These are phyloP conservation scores for Talaromyces sp. DNA, from an alignment of 2,329 filamentous ascomycete species.

Conservation along the genomic window DNA sequence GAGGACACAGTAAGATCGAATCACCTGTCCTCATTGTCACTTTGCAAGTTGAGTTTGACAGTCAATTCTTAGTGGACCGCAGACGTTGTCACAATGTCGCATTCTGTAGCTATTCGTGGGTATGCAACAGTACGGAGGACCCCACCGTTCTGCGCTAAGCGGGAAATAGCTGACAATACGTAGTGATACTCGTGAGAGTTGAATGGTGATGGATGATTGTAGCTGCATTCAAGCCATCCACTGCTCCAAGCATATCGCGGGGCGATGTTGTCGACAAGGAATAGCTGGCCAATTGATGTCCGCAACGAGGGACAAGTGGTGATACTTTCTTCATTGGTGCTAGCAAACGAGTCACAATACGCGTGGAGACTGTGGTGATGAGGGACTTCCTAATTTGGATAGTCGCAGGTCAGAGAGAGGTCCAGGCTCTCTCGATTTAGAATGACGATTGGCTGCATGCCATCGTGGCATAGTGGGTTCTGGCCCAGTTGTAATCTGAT, in stretches of 20 bases:
- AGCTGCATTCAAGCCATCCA: background rate
- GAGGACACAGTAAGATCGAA: background rate
- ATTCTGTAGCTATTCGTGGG: background rate
- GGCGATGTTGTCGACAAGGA: background rate
- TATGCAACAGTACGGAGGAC: background rate
- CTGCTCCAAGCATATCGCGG: constrained; percentile 4
- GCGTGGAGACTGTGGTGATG: background rate
- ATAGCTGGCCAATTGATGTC: constrained; percentile 4
- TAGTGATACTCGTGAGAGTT: background rate
- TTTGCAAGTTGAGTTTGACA: background rate
- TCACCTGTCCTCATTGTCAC: background rate
- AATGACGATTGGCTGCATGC: constrained; percentile 7
- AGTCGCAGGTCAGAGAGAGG: constrained; percentile 7
- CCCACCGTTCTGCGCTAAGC: background rate
- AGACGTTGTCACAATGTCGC: background rate
- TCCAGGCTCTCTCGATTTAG: background rate
- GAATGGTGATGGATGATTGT: constrained; percentile 1
- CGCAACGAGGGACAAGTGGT: background rate
- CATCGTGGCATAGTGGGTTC: background rate
- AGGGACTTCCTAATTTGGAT: constrained; percentile 4
- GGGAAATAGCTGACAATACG: background rate
- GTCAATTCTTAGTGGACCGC: background rate
- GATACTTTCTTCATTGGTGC: background rate
- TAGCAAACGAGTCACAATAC: background rate
- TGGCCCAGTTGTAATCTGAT: background rate